Evolutionary conservation across 2,329 filamentous ascomycete genomes (phyloP).

Genomic region (Emergomyces orientalis): DNA sequence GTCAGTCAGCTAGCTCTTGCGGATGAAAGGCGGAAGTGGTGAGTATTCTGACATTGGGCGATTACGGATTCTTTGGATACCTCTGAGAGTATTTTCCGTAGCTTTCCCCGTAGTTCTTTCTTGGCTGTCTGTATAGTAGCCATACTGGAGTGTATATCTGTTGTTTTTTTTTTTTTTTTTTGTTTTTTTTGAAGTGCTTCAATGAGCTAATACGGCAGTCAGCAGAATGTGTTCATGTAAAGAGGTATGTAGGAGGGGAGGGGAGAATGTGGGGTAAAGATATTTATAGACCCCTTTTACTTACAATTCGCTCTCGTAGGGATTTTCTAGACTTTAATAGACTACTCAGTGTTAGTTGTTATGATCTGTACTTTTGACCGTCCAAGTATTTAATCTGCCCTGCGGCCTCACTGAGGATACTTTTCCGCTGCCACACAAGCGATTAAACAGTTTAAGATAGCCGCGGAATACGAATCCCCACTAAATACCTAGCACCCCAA

Average conservation of each 20-base stretch:
- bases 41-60: conserved; percentile 56
- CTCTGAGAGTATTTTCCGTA: conserved; percentile 56
- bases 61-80: conserved; percentile 54
- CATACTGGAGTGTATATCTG: conserved; percentile 6
- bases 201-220: not conserved
- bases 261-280: not conserved
- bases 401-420: too few relatives aligned
- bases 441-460: too few relatives aligned
- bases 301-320: not conserved
- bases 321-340: too few relatives aligned
- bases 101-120: conserved; percentile 60
- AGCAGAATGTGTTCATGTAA: not conserved
- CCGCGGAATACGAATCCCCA: too few relatives aligned
- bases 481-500: too few relatives aligned
- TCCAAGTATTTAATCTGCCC: too few relatives aligned
- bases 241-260: too few relatives aligned
- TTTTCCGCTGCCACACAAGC: too few relatives aligned
- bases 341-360: too few relatives aligned
- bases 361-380: too few relatives aligned
- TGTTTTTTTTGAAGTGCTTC: not conserved
- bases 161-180: not conserved
- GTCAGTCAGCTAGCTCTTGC: not conserved
- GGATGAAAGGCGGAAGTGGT: not conserved
- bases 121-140: conserved; percentile 58
- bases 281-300: not conserved